Conservation (phyloP, 495 filamentous ascomycete species). For the Podospora conica region DNA sequence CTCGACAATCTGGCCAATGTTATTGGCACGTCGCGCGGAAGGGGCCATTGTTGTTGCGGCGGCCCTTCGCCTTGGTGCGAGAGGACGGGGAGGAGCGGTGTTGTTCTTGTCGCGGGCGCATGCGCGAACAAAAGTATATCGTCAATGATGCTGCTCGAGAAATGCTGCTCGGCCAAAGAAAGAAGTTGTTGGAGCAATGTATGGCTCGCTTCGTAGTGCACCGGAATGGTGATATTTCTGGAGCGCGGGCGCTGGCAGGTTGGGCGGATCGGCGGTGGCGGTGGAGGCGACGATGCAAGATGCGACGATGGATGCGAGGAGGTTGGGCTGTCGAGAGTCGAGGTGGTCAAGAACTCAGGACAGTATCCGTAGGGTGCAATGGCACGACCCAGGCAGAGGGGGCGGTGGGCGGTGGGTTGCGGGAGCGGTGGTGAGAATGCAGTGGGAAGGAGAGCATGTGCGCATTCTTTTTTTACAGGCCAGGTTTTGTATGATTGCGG, state of each 20-base stretch:
- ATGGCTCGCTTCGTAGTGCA: not conserved
- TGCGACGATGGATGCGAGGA: not conserved
- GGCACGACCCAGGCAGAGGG: conserved; percentile 1
- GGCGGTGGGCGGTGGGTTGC: not conserved
- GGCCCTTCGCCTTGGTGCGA: conserved; percentile 6
- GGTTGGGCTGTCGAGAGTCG: not conserved
- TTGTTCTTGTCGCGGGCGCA: not conserved
- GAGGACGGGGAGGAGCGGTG: conserved; percentile 1
- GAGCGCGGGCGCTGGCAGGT: not conserved
- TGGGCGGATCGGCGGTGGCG: not conserved
- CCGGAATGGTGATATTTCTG: not conserved
- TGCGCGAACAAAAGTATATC: not conserved
- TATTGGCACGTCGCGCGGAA: conserved; percentile 33
- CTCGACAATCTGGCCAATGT: conserved; percentile 51
- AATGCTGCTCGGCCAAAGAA: not conserved
- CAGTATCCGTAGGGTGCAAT: not conserved
- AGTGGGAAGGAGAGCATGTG: conserved; percentile 23
- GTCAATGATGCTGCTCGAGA: not conserved
- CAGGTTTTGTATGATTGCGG: conserved; percentile 13
- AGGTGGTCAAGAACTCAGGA: not conserved
- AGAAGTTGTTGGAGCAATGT: not conserved
- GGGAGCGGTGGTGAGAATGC: conserved; percentile 7
- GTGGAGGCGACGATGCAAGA: not conserved
- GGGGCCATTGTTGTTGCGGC: conserved; percentile 34
- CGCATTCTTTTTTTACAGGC: not conserved